Conservation (phyloP, 805 yeast species). For the Naumovozyma baii region DNA sequence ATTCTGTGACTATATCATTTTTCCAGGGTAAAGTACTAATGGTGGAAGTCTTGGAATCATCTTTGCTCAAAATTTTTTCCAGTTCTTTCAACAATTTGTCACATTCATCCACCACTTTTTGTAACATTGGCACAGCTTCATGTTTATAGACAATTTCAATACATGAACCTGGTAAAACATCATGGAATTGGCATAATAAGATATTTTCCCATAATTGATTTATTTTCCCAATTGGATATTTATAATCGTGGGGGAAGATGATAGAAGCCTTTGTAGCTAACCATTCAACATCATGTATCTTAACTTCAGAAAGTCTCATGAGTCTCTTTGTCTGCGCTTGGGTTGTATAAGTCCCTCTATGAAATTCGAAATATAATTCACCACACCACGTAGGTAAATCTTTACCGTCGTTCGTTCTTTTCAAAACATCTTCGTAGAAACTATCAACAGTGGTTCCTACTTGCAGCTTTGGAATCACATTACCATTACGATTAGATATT, state of each 20-base stretch:
- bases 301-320: constrained; percentile 66
- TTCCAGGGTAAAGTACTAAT: constrained; percentile 61
- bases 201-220: constrained; percentile 80
- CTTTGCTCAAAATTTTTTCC: constrained; percentile 33
- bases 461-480: constrained; percentile 65
- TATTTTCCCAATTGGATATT: constrained; percentile 63
- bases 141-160: constrained; percentile 87
- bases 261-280: constrained; percentile 68
- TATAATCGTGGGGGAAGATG: constrained; percentile 38
- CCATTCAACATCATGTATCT: constrained; percentile 78
- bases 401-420: constrained; percentile 53
- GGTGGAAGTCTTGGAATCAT: not conserved
- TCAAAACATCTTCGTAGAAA: constrained; percentile 59
- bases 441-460: constrained; percentile 66
- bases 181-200: constrained; percentile 89
- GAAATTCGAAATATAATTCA: constrained; percentile 88
- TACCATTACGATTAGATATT: constrained; percentile 66
- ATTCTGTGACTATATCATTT: constrained; percentile 21
- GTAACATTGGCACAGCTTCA: constrained; percentile 74
- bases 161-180: constrained; percentile 95
- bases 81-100: constrained; percentile 45
- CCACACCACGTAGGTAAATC: constrained; percentile 83
- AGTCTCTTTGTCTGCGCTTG: constrained; percentile 79
- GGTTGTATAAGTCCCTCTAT: constrained; percentile 93
- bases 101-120: constrained; percentile 44